A percentile compares a stretch with the other conserved stretches of the same genome.
Conservation (phyloP, 106 monocot species). For the Dendrobium nobile region DNA sequence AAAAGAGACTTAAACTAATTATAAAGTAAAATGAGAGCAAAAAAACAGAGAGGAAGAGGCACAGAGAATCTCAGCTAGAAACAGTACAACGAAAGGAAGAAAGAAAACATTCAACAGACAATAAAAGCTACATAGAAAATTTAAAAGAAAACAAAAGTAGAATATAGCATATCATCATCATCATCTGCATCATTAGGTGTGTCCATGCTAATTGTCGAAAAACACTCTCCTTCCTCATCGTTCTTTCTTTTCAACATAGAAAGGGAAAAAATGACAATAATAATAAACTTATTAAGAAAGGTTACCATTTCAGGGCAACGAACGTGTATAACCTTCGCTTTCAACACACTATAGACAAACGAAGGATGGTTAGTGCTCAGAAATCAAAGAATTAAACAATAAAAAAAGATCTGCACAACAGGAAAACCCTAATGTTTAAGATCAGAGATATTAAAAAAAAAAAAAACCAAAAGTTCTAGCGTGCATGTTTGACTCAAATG, state of each 20-base stretch:
- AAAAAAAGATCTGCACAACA: neutral
- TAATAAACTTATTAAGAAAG: neutral
- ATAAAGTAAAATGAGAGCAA: neutral
- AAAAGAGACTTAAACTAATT: neutral
- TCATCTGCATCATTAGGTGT: neutral
- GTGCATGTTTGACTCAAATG: neutral
- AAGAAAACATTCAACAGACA: too few relatives aligned
- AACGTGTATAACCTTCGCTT: conserved; percentile 11
- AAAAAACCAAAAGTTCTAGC: neutral
- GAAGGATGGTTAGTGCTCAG: conserved; percentile 8
- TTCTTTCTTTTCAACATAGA: neutral
- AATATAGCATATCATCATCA: neutral
- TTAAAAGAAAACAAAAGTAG: neutral
- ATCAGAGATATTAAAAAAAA: conserved; percentile 3
- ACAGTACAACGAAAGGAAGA: neutral
- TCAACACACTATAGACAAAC: conserved; percentile 10
- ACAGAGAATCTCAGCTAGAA: neutral
- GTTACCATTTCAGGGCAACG: conserved; percentile 14
- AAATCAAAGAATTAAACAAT: neutral
- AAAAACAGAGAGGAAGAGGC: neutral
- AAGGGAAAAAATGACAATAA: neutral
- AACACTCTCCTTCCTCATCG: neutral
- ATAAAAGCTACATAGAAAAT: neutral
- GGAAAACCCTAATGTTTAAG: conserved; percentile 5
- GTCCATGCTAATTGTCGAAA: neutral